Conservation (phyloP, 768 basidiomycete species). For the Rhizopogon salebrosus region DNA sequence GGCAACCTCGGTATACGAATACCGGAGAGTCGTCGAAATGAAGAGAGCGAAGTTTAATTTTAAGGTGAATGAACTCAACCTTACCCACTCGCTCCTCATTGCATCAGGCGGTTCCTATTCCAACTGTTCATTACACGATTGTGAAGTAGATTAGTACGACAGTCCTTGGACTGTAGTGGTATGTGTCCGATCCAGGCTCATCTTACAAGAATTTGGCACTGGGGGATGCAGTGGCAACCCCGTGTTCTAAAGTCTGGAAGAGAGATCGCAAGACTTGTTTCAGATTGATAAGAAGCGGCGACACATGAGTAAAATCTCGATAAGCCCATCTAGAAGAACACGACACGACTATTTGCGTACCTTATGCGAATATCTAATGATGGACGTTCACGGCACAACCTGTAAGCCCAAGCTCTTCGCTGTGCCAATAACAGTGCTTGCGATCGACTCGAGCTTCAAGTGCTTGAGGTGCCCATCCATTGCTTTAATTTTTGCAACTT, state of each 20-base stretch:
- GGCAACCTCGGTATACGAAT: constrained; percentile 25
- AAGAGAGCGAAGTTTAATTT: constrained; percentile 41
- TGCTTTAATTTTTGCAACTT: constrained; percentile 96
- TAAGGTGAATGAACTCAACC: constrained; percentile 34
- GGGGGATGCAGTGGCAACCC: constrained; percentile 10
- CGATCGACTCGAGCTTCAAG: constrained; percentile 81
- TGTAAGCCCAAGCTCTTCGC: constrained; percentile 86
- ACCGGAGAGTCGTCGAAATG: constrained; percentile 27
- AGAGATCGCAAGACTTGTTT: constrained; percentile 8
- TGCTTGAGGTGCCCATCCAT: constrained; percentile 86
- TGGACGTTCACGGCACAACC: constrained; percentile 69
- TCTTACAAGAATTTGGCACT: constrained; percentile 11
- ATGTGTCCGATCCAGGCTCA: constrained; percentile 18
- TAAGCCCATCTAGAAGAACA: constrained; percentile 2
- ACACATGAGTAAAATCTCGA: constrained; percentile 13
- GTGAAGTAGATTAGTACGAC: constrained; percentile 17
- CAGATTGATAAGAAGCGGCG: constrained; percentile 22
- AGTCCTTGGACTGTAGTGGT: constrained; percentile 11
- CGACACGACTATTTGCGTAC: constrained; percentile 14
- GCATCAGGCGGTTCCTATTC: constrained; percentile 21
- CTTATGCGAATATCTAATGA: constrained; percentile 12
- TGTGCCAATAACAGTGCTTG: constrained; percentile 83
- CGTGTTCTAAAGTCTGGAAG: constrained; percentile 4
- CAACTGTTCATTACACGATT: constrained; percentile 29
- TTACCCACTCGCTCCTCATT: constrained; percentile 25